Evolutionary conservation across 2,329 filamentous ascomycete genomes (phyloP).

Genomic region (Trichoderma afroharzianum): DNA sequence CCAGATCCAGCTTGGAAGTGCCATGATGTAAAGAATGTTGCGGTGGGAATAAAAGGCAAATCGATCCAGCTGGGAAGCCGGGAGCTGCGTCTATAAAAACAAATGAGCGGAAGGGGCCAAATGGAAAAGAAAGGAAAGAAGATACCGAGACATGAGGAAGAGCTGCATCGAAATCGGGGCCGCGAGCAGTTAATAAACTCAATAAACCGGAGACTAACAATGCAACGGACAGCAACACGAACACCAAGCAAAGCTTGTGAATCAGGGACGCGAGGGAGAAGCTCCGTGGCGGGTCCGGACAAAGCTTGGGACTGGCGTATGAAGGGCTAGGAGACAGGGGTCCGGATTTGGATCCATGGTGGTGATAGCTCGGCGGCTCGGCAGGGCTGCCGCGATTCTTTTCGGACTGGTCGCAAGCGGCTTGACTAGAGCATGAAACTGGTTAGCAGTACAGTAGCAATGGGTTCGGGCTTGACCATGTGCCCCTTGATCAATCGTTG

Average conservation of each 20-base stretch:
- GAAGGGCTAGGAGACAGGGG: constrained; percentile 3
- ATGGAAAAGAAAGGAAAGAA: not conserved
- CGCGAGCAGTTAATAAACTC: constrained; percentile 10
- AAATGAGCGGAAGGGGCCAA: not conserved
- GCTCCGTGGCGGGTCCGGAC: constrained; percentile 2
- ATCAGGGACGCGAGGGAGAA: constrained; percentile 17
- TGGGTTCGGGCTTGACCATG: constrained; percentile 2
- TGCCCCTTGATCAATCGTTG: constrained; percentile 8
- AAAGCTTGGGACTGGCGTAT: constrained; percentile 3
- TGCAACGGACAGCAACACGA: constrained; percentile 3
- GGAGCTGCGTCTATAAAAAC: not conserved
- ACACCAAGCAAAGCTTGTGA: constrained; percentile 16
- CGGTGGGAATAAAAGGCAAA: not conserved
- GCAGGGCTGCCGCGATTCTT: constrained; percentile 6
- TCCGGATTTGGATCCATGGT: constrained; percentile 8
- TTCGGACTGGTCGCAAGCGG: not conserved
- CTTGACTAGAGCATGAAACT: not conserved
- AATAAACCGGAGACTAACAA: constrained; percentile 7
- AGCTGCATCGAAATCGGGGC: not conserved
- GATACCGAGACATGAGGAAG: not conserved
- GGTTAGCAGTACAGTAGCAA: constrained; percentile 9
- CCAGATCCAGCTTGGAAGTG: constrained; percentile 17
- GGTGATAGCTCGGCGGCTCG: constrained; percentile 10
- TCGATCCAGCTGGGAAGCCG: constrained; percentile 10
- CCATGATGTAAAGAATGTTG: constrained; percentile 14